Percentiles rank a stretch among this genome's conserved stretches.
phyloP scores from a whole-genome alignment of 202 grass and related monocot species.

The Zizania palustris region DNA sequence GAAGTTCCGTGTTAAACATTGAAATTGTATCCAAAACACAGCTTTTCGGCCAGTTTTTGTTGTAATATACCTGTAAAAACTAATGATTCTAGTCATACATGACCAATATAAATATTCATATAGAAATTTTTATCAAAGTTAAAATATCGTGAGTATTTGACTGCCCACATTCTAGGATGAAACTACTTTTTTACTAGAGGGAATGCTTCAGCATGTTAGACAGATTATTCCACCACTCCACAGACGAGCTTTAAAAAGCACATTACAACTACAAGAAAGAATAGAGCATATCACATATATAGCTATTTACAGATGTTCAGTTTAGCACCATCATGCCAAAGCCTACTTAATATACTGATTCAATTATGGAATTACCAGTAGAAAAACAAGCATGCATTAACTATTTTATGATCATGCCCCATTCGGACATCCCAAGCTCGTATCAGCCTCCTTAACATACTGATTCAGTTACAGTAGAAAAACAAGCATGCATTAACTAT shows the following conservation, averaged over 20 bases:
- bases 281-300: conserved; percentile 24
- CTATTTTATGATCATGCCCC: background rate
- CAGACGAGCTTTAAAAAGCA: background rate
- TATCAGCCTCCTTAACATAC: conserved; percentile 9
- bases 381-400: background rate
- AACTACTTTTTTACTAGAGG: too few relatives aligned
- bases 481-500: background rate
- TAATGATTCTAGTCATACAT: background rate
- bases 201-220: background rate
- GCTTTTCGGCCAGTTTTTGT: background rate
- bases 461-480: conserved; percentile 12
- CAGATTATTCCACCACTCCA: background rate
- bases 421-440: too few relatives aligned
- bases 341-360: background rate
- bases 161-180: background rate
- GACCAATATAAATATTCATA: background rate
- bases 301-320: conserved; percentile 16
- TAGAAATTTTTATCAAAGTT: background rate
- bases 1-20: background rate
- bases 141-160: background rate
- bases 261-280: background rate
- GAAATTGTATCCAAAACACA: background rate
- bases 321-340: conserved; percentile 13
- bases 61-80: background rate
- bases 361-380: too few relatives aligned